Evolutionary conservation across 805 yeast species (phyloP).

Genomic region (Teunomyces atbi): DNA sequence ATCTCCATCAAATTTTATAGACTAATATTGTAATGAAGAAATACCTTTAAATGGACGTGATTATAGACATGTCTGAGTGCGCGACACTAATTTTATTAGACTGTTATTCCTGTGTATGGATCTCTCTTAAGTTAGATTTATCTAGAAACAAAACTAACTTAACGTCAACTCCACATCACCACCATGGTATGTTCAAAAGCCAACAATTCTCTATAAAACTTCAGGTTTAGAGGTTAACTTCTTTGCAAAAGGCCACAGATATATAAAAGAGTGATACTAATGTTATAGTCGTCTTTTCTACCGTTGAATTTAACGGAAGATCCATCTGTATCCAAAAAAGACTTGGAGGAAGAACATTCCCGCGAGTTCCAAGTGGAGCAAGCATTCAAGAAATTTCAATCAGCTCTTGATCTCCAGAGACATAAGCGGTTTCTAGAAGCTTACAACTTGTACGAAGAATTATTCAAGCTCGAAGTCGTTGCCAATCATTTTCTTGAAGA

Average conservation of each 20-base stretch:
- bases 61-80: too few species aligned
- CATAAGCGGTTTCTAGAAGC: slow-evolving; percentile 49
- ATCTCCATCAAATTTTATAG: background rate
- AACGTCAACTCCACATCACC: background rate
- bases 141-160: background rate
- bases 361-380: slow-evolving; percentile 88
- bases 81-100: too few species aligned
- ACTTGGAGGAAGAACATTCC: slow-evolving; percentile 77
- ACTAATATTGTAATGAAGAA: background rate
- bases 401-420: slow-evolving; percentile 65
- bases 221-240: background rate
- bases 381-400: slow-evolving; percentile 72
- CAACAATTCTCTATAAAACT: background rate
- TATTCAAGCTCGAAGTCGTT: slow-evolving; percentile 71
- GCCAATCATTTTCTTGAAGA: slow-evolving; percentile 42
- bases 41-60: too few species aligned
- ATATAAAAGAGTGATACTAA: slow-evolving; percentile 9
- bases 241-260: background rate
- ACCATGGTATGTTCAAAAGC: background rate
- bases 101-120: background rate
- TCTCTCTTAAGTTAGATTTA: background rate
- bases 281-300: slow-evolving; percentile 58
- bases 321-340: slow-evolving; percentile 56
- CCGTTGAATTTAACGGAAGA: slow-evolving; percentile 81
- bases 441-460: slow-evolving; percentile 50